A percentile compares a stretch with the other conserved stretches of the same genome.
Conservation (phyloP, 257 asterid species). For the Paraleonurus japonicus region DNA sequence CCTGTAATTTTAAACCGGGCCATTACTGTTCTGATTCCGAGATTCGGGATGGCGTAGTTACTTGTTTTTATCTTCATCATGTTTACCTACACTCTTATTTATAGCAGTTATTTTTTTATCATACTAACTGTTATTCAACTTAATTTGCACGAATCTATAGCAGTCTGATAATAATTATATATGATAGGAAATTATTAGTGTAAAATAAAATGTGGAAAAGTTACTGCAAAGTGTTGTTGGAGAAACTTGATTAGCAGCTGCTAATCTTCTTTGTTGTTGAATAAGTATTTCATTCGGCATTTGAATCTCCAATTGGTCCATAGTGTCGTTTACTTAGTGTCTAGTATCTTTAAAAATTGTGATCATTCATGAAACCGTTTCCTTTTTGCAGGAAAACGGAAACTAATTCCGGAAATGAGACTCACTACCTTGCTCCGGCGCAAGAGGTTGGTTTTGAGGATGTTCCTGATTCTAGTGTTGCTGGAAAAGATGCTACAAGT, state of each 20-base stretch:
- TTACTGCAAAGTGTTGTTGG: background rate
- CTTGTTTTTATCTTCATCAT: background rate
- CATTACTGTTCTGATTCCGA: background rate
- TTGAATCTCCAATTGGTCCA: background rate
- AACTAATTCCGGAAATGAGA: conserved; percentile 37
- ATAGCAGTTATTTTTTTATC: too few relatives aligned
- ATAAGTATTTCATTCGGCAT: background rate
- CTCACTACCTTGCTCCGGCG: conserved; percentile 26
- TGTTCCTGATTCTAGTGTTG: conserved; percentile 31
- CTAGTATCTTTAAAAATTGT: background rate
- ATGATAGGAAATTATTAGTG: background rate
- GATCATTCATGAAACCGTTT: background rate
- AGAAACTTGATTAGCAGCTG: background rate
- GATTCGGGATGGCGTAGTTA: background rate
- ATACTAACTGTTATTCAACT: background rate
- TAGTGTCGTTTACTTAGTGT: background rate
- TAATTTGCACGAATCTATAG: background rate
- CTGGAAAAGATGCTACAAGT: conserved; percentile 34
- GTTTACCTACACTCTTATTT: background rate
- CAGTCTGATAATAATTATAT: background rate
- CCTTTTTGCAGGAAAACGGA: conserved; percentile 55
- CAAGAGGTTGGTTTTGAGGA: conserved; percentile 28
- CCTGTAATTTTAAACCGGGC: background rate
- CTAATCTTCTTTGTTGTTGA: too few relatives aligned
- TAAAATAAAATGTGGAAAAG: background rate